These are phyloP conservation scores for Rhodotorula diobovata DNA, from an alignment of 768 basidiomycete genomes.

Conservation along the genomic window DNA sequence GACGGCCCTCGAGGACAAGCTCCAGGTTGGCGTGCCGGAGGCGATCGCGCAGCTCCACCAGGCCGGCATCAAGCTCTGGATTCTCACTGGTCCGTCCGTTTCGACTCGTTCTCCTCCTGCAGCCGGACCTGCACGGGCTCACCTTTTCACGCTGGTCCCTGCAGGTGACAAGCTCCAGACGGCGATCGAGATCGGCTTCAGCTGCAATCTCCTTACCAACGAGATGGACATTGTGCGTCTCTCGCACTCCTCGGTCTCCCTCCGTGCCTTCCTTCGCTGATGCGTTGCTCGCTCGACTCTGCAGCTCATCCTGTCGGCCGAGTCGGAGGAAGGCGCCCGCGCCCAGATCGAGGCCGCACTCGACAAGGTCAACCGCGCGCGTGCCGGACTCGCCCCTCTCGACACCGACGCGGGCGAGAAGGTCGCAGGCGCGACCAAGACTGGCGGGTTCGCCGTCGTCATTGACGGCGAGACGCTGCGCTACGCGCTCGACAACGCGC, in stretches of 20 bases:
- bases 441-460: conserved; percentile 82
- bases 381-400: conserved; percentile 20
- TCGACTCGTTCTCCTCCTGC: background rate
- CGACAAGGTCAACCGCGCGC: conserved; percentile 79
- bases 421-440: conserved; percentile 34
- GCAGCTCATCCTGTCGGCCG: conserved; percentile 85
- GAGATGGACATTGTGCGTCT: conserved; percentile 69
- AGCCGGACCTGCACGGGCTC: too few relatives aligned
- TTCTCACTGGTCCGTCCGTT: conserved; percentile 76
- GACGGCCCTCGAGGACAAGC: conserved; percentile 92
- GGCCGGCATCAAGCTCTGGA: conserved; percentile 97
- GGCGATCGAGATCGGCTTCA: conserved; percentile 95
- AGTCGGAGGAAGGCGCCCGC: conserved; percentile 66
- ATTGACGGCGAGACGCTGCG: conserved; percentile 91
- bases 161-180: conserved; percentile 94
- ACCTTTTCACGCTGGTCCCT: background rate
- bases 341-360: conserved; percentile 84
- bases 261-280: too few relatives aligned
- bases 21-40: conserved; percentile 94
- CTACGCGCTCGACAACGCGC: conserved; percentile 66
- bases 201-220: conserved; percentile 86
- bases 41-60: conserved; percentile 85
- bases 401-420: conserved; percentile 38
- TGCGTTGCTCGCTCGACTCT: too few relatives aligned
- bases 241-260: too few relatives aligned